These are phyloP conservation scores for Kwoniella shandongensis DNA, from an alignment of 768 basidiomycete genomes.

Conservation along the genomic window DNA sequence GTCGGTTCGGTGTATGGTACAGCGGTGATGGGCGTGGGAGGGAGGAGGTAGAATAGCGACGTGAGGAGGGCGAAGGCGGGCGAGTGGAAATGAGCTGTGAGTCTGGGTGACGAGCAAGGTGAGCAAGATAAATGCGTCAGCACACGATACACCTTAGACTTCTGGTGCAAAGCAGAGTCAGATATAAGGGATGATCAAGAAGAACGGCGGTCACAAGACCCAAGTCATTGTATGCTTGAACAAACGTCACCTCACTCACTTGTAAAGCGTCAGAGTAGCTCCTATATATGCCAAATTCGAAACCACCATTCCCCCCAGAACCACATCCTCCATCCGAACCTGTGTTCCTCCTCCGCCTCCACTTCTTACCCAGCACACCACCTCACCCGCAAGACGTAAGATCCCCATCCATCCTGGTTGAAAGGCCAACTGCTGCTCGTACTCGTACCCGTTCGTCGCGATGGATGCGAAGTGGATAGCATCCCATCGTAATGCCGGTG, in stretches of 20 bases:
- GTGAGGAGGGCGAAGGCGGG: conserved; percentile 66
- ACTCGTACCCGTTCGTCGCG: conserved; percentile 61
- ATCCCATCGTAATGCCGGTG: conserved; percentile 76
- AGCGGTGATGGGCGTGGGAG: conserved; percentile 75
- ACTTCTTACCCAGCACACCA: conserved; percentile 5
- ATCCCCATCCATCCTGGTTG: conserved; percentile 67
- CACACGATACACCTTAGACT: background rate
- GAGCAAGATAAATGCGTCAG: conserved; percentile 38
- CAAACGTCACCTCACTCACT: too few species aligned
- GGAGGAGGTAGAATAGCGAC: conserved; percentile 68
- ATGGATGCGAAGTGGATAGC: conserved; percentile 74
- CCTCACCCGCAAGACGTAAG: conserved; percentile 55
- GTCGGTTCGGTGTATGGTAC: conserved; percentile 82
- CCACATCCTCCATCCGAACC: conserved; percentile 22
- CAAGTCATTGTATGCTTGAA: too few species aligned
- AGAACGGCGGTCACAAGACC: conserved; percentile 38
- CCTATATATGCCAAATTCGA: conserved; percentile 31
- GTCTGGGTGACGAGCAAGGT: conserved; percentile 33
- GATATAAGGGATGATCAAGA: conserved; percentile 24
- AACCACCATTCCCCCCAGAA: conserved; percentile 34
- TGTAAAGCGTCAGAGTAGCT: conserved; percentile 45
- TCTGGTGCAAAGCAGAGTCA: conserved; percentile 57
- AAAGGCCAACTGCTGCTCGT: conserved; percentile 87
- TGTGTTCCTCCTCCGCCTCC: background rate
- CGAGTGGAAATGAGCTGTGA: conserved; percentile 63